phyloP scores from a whole-genome alignment of 805 yeast genomes.

The Wickerhamiella dianesei region DNA sequence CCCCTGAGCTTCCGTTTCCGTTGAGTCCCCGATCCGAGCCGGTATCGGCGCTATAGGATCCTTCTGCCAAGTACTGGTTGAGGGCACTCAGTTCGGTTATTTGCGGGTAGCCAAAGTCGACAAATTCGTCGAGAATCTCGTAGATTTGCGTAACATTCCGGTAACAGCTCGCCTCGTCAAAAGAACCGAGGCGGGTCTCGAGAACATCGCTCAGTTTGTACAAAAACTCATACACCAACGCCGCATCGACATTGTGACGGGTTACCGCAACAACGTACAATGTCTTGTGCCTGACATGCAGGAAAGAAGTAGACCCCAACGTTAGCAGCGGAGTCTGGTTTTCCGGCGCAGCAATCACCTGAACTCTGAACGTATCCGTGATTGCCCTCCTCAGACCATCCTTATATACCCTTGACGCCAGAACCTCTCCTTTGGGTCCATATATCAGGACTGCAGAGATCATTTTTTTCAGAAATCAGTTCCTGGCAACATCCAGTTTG shows the following conservation, averaged over 20 bases:
- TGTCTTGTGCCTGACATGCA: conserved; percentile 49
- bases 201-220: conserved; percentile 46
- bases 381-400: conserved; percentile 68
- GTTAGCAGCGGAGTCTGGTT: conserved; percentile 65
- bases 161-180: conserved; percentile 39
- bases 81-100: conserved; percentile 40
- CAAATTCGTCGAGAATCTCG: conserved; percentile 62
- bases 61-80: conserved; percentile 25
- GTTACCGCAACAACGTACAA: conserved; percentile 84
- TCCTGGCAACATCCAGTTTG: not conserved
- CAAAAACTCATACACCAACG: conserved; percentile 65
- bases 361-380: conserved; percentile 81
- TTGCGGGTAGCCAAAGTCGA: conserved; percentile 70
- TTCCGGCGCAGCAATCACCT: conserved; percentile 60
- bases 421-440: conserved; percentile 69
- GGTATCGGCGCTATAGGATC: not conserved
- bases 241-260: conserved; percentile 76
- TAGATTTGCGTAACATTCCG: conserved; percentile 57
- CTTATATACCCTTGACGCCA: conserved; percentile 58
- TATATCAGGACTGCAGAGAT: conserved; percentile 70
- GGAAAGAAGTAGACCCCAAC: conserved; percentile 81
- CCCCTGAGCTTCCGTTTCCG: not conserved
- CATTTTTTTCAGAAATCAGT: too few relatives aligned
- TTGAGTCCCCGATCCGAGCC: not conserved
- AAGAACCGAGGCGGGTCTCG: conserved; percentile 29